These are phyloP conservation scores for Oryza rufipogon DNA, from an alignment of 176 grass and related monocot genomes.

Conservation along the genomic window DNA sequence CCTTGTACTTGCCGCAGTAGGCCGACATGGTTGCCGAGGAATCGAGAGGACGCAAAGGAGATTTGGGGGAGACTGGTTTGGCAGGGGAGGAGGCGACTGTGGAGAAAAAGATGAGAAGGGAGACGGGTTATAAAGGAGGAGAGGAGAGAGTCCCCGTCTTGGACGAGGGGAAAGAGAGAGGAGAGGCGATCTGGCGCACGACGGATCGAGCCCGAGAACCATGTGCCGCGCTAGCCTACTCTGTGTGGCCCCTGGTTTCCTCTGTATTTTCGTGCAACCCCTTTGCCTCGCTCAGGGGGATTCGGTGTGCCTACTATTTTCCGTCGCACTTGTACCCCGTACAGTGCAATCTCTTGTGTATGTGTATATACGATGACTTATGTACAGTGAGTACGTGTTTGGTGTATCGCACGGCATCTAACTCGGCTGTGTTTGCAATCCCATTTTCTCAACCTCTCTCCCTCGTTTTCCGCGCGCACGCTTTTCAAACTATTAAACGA, in stretches of 20 bases:
- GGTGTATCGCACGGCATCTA: too few relatives aligned
- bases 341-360: too few relatives aligned
- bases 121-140: slow-evolving; percentile 47
- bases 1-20: slow-evolving; percentile 85
- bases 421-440: too few relatives aligned
- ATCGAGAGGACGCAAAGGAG: background rate
- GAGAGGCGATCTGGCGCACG: slow-evolving; percentile 49
- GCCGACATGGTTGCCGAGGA: slow-evolving; percentile 60
- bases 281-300: background rate
- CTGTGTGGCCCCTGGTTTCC: slow-evolving; percentile 14
- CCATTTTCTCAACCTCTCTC: too few relatives aligned
- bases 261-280: background rate
- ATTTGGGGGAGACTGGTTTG: slow-evolving; percentile 4
- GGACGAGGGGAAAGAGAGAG: slow-evolving; percentile 48
- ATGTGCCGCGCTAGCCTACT: slow-evolving; percentile 5
- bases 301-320: too few relatives aligned
- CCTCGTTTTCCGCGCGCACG: too few relatives aligned
- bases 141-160: slow-evolving; percentile 31
- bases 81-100: background rate
- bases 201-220: too few relatives aligned
- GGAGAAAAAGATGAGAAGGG: background rate
- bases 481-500: too few relatives aligned
- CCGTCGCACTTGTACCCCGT: too few relatives aligned
- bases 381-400: too few relatives aligned
- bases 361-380: too few relatives aligned